Conservation (phyloP, 2,329 filamentous ascomycete species). For the Rutstroemia sp. region DNA sequence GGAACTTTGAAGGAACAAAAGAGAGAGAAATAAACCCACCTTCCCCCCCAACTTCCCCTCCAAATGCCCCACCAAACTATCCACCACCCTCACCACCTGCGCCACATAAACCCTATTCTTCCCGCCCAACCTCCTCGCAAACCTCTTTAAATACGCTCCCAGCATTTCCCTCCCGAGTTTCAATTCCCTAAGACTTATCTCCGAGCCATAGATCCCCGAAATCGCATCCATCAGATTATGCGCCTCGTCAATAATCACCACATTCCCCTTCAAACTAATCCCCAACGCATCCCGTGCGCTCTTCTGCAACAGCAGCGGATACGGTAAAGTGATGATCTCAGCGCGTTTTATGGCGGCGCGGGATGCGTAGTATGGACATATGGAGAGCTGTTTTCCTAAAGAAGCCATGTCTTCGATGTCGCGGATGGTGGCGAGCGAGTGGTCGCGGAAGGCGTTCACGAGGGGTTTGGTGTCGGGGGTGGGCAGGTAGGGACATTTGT, state of each 20-base stretch:
- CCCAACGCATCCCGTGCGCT: conserved; percentile 81
- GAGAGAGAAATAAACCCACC: conserved; percentile 30
- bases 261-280: conserved; percentile 76
- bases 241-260: conserved; percentile 95
- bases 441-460: conserved; percentile 77
- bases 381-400: conserved; percentile 68
- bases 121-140: conserved; percentile 81
- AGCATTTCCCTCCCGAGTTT: conserved; percentile 67
- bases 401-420: conserved; percentile 88
- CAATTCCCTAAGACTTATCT: conserved; percentile 67
- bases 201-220: conserved; percentile 74
- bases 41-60: conserved; percentile 42
- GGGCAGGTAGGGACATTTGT: conserved; percentile 70
- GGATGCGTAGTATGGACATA: conserved; percentile 97
- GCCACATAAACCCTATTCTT: conserved; percentile 88
- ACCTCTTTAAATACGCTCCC: conserved; percentile 75
- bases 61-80: conserved; percentile 67
- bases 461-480: conserved; percentile 66
- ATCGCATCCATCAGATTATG: conserved; percentile 98
- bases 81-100: conserved; percentile 75
- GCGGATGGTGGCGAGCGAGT: conserved; percentile 72
- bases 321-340: conserved; percentile 88
- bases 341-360: conserved; percentile 72
- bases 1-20: background rate
- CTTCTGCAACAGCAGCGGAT: conserved; percentile 81